These are phyloP conservation scores for Lactarius deliciosus DNA, from an alignment of 768 basidiomycete genomes.

Conservation along the genomic window DNA sequence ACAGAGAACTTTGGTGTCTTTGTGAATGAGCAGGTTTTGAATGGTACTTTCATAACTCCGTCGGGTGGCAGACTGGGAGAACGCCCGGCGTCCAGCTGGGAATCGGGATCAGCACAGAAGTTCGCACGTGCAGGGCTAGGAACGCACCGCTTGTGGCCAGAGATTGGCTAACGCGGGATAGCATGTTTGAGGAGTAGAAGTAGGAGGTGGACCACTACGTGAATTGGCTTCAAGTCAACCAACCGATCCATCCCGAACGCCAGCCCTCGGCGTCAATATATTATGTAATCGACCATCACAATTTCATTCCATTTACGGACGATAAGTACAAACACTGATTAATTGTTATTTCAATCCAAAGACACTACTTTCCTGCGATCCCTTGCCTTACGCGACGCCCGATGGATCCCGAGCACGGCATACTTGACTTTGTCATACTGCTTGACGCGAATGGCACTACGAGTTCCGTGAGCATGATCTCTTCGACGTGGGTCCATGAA, in stretches of 20 bases:
- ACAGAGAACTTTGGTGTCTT: slow-evolving; percentile 90
- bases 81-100: slow-evolving; percentile 70
- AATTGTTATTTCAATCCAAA: slow-evolving; percentile 38
- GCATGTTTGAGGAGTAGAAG: slow-evolving; percentile 43
- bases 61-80: slow-evolving; percentile 74
- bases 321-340: slow-evolving; percentile 29
- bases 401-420: slow-evolving; percentile 65
- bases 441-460: slow-evolving; percentile 60
- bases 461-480: slow-evolving; percentile 24
- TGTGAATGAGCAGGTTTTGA: slow-evolving; percentile 87
- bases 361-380: slow-evolving; percentile 53
- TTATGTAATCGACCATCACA: slow-evolving; percentile 20
- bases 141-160: slow-evolving; percentile 51
- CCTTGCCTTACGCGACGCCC: slow-evolving; percentile 71
- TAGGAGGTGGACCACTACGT: neutral
- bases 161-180: slow-evolving; percentile 61
- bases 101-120: slow-evolving; percentile 2
- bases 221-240: neutral
- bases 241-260: slow-evolving; percentile 1
- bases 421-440: slow-evolving; percentile 84
- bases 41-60: slow-evolving; percentile 86
- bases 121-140: neutral
- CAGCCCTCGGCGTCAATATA: neutral
- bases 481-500: slow-evolving; percentile 11
- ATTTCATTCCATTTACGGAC: slow-evolving; percentile 6